Percentiles rank a stretch among this genome's conserved stretches.
Evolutionary conservation across 441 rosid genomes (phyloP).

Genomic region (Populus hybrid): DNA sequence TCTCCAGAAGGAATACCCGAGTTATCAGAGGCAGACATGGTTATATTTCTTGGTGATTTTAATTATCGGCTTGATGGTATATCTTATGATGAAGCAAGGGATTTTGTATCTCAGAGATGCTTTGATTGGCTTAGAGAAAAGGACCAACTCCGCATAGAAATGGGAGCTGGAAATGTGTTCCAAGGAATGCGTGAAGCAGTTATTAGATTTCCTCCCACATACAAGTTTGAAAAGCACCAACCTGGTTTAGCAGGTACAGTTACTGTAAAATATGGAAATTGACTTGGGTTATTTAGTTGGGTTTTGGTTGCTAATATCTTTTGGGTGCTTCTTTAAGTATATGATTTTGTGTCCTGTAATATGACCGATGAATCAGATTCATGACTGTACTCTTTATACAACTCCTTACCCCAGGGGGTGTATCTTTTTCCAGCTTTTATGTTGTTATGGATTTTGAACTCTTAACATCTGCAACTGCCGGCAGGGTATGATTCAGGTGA

Average conservation of each 20-base stretch:
- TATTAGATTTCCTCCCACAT: conserved; percentile 94
- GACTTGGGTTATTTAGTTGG: background rate
- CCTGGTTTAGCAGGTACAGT: conserved; percentile 90
- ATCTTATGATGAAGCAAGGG: conserved; percentile 98
- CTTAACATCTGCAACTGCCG: conserved; percentile 13
- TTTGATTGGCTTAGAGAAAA: conserved; percentile 99
- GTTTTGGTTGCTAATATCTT: background rate
- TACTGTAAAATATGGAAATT: background rate
- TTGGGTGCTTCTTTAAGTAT: background rate
- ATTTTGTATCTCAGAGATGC: conserved; percentile 95
- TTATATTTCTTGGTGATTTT: conserved; percentile 89
- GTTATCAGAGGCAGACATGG: conserved; percentile 96
- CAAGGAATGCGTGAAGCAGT: conserved; percentile 99
- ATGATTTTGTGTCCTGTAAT: background rate
- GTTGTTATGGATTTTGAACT: background rate
- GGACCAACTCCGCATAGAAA: conserved; percentile 95
- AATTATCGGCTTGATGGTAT: conserved; percentile 94
- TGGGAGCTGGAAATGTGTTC: conserved; percentile 94
- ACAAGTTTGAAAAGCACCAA: conserved; percentile 90
- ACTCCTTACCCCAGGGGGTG: background rate
- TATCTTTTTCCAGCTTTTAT: background rate
- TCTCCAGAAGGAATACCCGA: conserved; percentile 75
- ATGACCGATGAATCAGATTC: background rate
- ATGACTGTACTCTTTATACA: background rate
- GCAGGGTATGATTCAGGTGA: conserved; percentile 99